phyloP scores from a whole-genome alignment of 2,329 filamentous ascomycete species.

The Aspergillus aculeatinus region DNA sequence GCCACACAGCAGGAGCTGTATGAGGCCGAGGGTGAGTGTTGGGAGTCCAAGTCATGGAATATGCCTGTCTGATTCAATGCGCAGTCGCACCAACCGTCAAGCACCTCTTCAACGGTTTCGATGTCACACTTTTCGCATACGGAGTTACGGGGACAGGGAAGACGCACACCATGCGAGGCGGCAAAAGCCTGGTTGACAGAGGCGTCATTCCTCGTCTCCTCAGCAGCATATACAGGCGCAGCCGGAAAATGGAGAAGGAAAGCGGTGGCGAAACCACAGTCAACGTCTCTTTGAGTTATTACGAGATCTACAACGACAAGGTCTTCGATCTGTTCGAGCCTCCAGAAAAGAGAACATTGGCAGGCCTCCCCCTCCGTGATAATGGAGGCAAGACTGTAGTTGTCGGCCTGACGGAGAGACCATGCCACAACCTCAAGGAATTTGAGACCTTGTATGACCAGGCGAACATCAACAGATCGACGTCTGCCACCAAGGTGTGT shows the following conservation, averaged over 20 bases:
- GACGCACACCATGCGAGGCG: slow-evolving; percentile 93
- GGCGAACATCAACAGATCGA: slow-evolving; percentile 85
- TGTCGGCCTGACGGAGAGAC: slow-evolving; percentile 77
- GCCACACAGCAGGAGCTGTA: slow-evolving; percentile 86
- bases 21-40: slow-evolving; percentile 74
- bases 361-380: slow-evolving; percentile 78
- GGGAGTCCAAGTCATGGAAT: slow-evolving; percentile 2
- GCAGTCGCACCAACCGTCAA: slow-evolving; percentile 86
- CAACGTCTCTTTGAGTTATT: slow-evolving; percentile 78
- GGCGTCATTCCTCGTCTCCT: slow-evolving; percentile 84
- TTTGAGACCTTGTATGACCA: slow-evolving; percentile 89
- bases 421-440: slow-evolving; percentile 81
- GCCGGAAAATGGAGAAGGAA: slow-evolving; percentile 83
- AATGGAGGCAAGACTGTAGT: slow-evolving; percentile 85
- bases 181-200: slow-evolving; percentile 78
- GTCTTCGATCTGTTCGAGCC: slow-evolving; percentile 88
- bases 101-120: slow-evolving; percentile 79
- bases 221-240: slow-evolving; percentile 79
- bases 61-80: slow-evolving; percentile 18
- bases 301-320: slow-evolving; percentile 96
- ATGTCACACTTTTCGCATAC: slow-evolving; percentile 89
- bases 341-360: slow-evolving; percentile 78
- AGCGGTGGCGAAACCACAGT: slow-evolving; percentile 68
- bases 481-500: slow-evolving; percentile 74
- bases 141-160: slow-evolving; percentile 92